These are phyloP conservation scores for Medicago arabica DNA, from an alignment of 306 rosid genomes.

Conservation along the genomic window DNA sequence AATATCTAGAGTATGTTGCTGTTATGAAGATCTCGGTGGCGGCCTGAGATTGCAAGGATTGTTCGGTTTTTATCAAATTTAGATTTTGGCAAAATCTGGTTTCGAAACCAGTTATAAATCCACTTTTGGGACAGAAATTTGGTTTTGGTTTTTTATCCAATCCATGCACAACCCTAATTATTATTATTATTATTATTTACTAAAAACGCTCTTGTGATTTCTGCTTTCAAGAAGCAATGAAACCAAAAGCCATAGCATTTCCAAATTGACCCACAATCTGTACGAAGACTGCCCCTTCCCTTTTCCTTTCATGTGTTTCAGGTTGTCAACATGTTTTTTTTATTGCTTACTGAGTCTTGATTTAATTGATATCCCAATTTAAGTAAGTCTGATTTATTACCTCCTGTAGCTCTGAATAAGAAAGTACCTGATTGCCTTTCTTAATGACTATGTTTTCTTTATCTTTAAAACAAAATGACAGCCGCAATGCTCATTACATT, in stretches of 20 bases:
- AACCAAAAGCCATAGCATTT: slow-evolving; percentile 22
- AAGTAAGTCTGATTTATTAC: slow-evolving; percentile 25
- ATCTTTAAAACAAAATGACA: slow-evolving; percentile 33
- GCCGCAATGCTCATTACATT: slow-evolving; percentile 31
- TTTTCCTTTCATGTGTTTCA: slow-evolving; percentile 1
- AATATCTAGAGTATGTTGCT: too few relatives aligned
- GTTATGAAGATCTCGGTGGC: too few relatives aligned
- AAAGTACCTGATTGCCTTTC: background rate
- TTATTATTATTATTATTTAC: background rate
- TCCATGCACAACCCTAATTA: too few relatives aligned
- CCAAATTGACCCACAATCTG: background rate
- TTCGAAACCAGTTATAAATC: too few relatives aligned
- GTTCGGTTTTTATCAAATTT: too few relatives aligned
- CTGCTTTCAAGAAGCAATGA: slow-evolving; percentile 9
- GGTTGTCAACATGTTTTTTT: slow-evolving; percentile 8
- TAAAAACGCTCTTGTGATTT: slow-evolving; percentile 8
- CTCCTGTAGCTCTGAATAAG: slow-evolving; percentile 3
- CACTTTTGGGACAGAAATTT: too few relatives aligned
- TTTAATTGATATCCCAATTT: slow-evolving; percentile 21
- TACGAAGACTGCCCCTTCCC: background rate
- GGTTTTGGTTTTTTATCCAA: too few relatives aligned
- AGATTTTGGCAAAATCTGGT: too few relatives aligned
- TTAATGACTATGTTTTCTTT: slow-evolving; percentile 2
- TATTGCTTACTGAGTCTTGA: background rate
- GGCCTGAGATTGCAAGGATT: too few relatives aligned